phyloP scores from a whole-genome alignment of 768 basidiomycete species.

The Suillus alpinus region DNA sequence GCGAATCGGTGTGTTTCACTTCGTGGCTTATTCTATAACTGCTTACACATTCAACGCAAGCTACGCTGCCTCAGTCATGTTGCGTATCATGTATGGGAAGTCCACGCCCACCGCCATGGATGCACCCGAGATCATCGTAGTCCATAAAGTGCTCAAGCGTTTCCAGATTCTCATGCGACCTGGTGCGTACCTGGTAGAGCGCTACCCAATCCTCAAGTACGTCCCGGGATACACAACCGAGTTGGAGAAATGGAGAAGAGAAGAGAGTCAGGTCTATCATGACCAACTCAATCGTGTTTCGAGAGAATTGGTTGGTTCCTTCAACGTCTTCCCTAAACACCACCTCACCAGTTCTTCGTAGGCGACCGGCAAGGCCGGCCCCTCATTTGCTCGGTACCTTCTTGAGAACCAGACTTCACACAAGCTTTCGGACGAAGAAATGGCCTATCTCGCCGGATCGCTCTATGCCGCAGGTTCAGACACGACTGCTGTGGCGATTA shows the following conservation, averaged over 20 bases:
- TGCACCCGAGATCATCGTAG: constrained; percentile 27
- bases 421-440: constrained; percentile 53
- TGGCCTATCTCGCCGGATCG: constrained; percentile 59
- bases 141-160: constrained; percentile 33
- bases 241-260: constrained; percentile 45
- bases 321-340: not conserved
- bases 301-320: constrained; percentile 37
- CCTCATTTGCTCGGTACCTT: constrained; percentile 55
- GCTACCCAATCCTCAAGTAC: constrained; percentile 38
- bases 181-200: constrained; percentile 36
- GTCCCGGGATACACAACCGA: too few relatives aligned
- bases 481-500: constrained; percentile 59
- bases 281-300: constrained; percentile 47
- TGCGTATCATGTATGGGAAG: constrained; percentile 34
- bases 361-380: constrained; percentile 21
- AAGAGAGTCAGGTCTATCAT: constrained; percentile 55
- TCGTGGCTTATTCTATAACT: constrained; percentile 24
- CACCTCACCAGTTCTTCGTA: constrained; percentile 17
- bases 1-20: too few relatives aligned
- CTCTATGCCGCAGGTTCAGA: constrained; percentile 69
- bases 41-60: constrained; percentile 13
- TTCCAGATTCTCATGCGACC: constrained; percentile 35
- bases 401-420: constrained; percentile 53
- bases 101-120: constrained; percentile 26
- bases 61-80: constrained; percentile 32